Evolutionary conservation across 192 early-diverging fungal genomes (phyloP).

Genomic region (Linderina pennispora): DNA sequence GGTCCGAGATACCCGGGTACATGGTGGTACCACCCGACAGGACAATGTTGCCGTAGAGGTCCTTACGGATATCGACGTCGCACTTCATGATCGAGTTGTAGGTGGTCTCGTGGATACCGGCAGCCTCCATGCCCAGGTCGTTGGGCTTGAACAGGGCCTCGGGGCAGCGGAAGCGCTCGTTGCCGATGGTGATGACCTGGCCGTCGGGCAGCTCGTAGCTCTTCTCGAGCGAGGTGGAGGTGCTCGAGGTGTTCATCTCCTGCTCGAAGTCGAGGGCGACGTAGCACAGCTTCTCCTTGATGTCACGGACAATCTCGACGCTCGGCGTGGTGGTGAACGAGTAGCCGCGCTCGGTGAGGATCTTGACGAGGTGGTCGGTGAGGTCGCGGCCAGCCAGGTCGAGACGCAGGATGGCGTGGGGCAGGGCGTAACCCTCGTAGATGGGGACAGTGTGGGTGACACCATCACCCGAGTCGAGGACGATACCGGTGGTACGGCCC

Average conservation of each 20-base stretch:
- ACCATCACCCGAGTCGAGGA: constrained; percentile 98
- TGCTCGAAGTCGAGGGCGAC: constrained; percentile 97
- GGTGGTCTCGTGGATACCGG: constrained; percentile 95
- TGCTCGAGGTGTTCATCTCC: constrained; percentile 93
- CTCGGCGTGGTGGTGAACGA: constrained; percentile 93
- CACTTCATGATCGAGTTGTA: constrained; percentile 98
- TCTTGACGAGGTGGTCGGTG: constrained; percentile 89
- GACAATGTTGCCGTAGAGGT: constrained; percentile 95
- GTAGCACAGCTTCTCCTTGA: constrained; percentile 99
- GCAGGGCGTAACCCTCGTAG: constrained; percentile 94
- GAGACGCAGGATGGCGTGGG: constrained; percentile 94
- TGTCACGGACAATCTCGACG: constrained; percentile 97
- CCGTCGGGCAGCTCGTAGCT: constrained; percentile 98
- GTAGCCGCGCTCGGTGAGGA: constrained; percentile 96
- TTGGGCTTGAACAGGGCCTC: constrained; percentile 98
- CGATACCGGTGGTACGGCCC: constrained; percentile 97
- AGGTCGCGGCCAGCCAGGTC: constrained; percentile 97
- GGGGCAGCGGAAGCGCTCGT: constrained; percentile 96
- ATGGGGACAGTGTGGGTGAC: constrained; percentile 97
- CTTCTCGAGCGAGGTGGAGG: constrained; percentile 92
- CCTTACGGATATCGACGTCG: constrained; percentile 94
- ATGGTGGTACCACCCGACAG: constrained; percentile 96
- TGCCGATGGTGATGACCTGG: constrained; percentile 96
- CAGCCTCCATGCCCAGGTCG: constrained; percentile 82
- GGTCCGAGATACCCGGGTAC: constrained; percentile 96